phyloP scores from a whole-genome alignment of 306 rosid species.

The cucumber (Cucumis sativus) region Cucumber_9930_V3 NC_026661.2:11548501-11549000 shows the following conservation, averaged over 20 bases:
- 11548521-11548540: constrained; percentile 44
- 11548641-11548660: constrained; percentile 95
- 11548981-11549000: constrained; percentile 47
- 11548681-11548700: constrained; percentile 53
- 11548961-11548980: constrained; percentile 3
- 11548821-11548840: constrained; percentile 65
- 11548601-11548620: constrained; percentile 97
- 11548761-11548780: constrained; percentile 20
- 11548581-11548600: constrained; percentile 94
- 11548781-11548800: constrained; percentile 60
- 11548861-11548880: constrained; percentile 3
- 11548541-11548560: constrained; percentile 85
- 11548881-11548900: constrained; percentile 37
- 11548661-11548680: constrained; percentile 87
- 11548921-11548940: constrained; percentile 7
- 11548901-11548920: constrained; percentile 12
- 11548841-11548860: constrained; percentile 14
- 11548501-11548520: neutral
- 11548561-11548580: constrained; percentile 87
- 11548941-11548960: neutral
- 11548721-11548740: constrained; percentile 1
- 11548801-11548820: constrained; percentile 8
- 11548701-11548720: constrained; percentile 13
- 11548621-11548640: constrained; percentile 92
- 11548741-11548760: neutral